Percentiles rank a stretch among this genome's conserved stretches.
phyloP scores from a whole-genome alignment of 768 basidiomycete genomes.

The Gloeopeniophorella convolvens region DNA sequence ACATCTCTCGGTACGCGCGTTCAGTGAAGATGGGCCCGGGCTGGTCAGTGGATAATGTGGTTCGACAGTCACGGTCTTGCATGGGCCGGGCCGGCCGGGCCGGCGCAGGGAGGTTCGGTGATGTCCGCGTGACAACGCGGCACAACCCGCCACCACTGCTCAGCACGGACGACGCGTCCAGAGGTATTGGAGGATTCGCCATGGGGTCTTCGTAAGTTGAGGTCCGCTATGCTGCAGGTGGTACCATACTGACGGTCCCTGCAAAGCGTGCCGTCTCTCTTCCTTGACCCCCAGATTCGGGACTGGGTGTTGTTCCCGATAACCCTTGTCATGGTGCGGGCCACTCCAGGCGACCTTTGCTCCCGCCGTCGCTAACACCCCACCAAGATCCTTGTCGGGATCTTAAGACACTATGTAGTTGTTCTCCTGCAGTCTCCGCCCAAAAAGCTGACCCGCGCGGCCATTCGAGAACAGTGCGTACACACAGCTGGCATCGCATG shows the following conservation, averaged over 20 bases:
- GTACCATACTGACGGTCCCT: conserved; percentile 21
- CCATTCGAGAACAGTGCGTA: conserved; percentile 89
- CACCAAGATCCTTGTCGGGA: conserved; percentile 79
- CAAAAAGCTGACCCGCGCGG: conserved; percentile 69
- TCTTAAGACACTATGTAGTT: conserved; percentile 89
- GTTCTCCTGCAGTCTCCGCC: conserved; percentile 77
- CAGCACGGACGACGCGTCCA: not conserved
- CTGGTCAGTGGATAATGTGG: too few relatives aligned
- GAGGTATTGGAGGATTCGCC: not conserved
- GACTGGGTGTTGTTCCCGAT: conserved; percentile 95
- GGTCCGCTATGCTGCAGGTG: conserved; percentile 17
- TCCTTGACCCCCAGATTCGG: conserved; percentile 93
- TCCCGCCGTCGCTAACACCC: not conserved
- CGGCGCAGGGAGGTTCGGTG: not conserved
- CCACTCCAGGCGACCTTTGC: not conserved
- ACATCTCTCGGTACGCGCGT: too few relatives aligned
- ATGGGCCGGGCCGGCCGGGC: too few relatives aligned
- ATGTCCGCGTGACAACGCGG: not conserved
- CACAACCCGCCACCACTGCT: not conserved
- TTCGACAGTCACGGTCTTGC: too few relatives aligned
- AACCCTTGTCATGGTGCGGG: conserved; percentile 88
- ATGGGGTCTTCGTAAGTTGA: conserved; percentile 15
- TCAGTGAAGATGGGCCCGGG: not conserved
- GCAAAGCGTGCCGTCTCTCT: conserved; percentile 38
- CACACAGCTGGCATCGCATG: not conserved